Conservation (phyloP, 768 basidiomycete species). For the Phaffia australis region DNA sequence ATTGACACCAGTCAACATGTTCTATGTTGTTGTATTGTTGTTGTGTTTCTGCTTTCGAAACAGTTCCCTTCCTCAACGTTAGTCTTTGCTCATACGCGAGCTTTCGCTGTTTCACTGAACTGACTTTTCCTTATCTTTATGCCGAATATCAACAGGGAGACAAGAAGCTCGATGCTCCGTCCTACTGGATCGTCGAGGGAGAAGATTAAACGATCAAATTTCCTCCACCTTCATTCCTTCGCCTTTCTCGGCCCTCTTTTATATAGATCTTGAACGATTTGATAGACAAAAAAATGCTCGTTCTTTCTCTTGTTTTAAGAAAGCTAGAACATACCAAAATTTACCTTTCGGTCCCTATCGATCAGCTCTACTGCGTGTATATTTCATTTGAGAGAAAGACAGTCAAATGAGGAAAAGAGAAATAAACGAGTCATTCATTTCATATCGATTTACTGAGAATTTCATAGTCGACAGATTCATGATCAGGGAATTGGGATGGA, state of each 20-base stretch:
- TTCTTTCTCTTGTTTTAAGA: no score
- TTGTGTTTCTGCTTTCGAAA: no score
- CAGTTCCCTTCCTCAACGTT: constrained; percentile 37
- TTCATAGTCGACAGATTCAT: background rate
- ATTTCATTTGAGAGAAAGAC: no score
- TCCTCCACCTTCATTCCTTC: background rate
- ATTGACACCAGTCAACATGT: background rate
- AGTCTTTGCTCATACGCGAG: background rate
- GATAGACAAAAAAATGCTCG: no score
- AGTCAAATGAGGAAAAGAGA: no score
- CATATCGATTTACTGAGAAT: background rate
- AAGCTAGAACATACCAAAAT: no score
- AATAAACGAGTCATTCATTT: background rate
- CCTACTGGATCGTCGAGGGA: constrained; percentile 75
- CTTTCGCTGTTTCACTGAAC: background rate
- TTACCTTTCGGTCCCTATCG: no score
- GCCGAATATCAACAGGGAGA: constrained; percentile 51
- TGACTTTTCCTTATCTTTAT: constrained; percentile 38
- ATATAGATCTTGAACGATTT: no score
- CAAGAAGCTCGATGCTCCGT: constrained; percentile 69
- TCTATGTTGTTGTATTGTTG: no score
- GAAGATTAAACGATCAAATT: constrained; percentile 35
- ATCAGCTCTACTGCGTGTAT: no score
- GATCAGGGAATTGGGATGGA: background rate
- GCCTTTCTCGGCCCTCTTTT: no score